Base-by-base conservation (phyloP, 768 basidiomycete genomes). In the Ramaria sp. region DNA sequence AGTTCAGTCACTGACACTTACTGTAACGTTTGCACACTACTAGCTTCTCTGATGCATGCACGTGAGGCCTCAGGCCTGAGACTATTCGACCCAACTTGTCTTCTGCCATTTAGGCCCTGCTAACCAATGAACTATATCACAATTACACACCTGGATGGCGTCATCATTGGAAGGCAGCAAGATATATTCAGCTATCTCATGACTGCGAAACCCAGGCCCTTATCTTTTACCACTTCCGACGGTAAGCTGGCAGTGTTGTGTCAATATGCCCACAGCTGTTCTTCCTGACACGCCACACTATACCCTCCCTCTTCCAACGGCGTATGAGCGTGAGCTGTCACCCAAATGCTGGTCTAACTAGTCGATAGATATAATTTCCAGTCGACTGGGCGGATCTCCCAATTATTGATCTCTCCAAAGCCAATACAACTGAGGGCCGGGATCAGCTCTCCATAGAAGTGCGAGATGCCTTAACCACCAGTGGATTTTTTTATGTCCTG, bases 341-440 rank as follows among this genome's bases (percentile, higher is more conserved):
- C 10, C 30, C 6, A 31, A 10, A 10, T 37, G 34, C 34, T 37
- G 9, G 34, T 13, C 34, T 37, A 37, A 37, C 34, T 4, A 37
- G 9, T 37, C 9, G 34, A 37, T 37, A 37, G 34, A 7, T 5
- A 37, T 13, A 1, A 10, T 50, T 70, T 33, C 11, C 34, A 76
- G 74, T 75, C 64, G 71, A 75, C 20, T 76, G 69, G 63, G 81
- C 77, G 2, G 76, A 80, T 41, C 72, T 84, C 13, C 70, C 78
- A 1, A 69, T 77, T 52, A 73, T 83, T 52, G 80, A 83, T 60
- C 62, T 83, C 15, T 69, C 78, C 10, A 68, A 70, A 50, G 71
- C 69, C 1, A 51, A 59, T 1, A 77, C 70, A 11, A 60, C 64
- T 0, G 72, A 76, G 57, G 74, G 69, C 4, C 72, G 74, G 10